A percentile compares a stretch with the other conserved stretches of the same genome.
phyloP scores from a whole-genome alignment of 140 eudicot species.

The Flaveria floridana region DNA sequence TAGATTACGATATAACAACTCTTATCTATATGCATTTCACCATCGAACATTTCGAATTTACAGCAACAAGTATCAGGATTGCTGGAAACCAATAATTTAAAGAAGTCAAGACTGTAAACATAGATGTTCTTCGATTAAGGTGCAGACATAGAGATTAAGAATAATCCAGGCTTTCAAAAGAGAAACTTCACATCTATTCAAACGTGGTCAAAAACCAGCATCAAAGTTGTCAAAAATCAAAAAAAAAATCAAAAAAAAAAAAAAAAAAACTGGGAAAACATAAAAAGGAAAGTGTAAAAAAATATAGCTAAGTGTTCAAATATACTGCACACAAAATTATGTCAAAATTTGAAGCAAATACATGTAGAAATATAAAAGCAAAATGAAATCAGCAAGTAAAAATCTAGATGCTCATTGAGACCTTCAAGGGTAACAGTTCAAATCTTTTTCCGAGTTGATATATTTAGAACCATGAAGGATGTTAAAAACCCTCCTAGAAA shows the following conservation, averaged over 20 bases:
- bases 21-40: too few relatives aligned
- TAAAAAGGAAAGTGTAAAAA: not conserved
- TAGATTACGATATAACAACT: too few relatives aligned
- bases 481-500: not conserved
- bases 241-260: not conserved
- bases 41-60: too few relatives aligned
- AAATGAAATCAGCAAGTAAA: conserved; percentile 9
- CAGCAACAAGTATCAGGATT: too few relatives aligned
- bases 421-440: conserved; percentile 14
- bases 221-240: not conserved
- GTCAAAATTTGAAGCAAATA: conserved; percentile 11
- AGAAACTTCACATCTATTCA: too few relatives aligned
- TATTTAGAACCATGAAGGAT: conserved; percentile 12
- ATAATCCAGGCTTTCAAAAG: too few relatives aligned
- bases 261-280: not conserved
- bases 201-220: not conserved
- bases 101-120: too few relatives aligned
- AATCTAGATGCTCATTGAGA: conserved; percentile 11
- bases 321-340: not conserved
- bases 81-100: too few relatives aligned
- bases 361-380: conserved; percentile 5
- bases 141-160: too few relatives aligned
- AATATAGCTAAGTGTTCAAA: conserved; percentile 1
- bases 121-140: too few relatives aligned
- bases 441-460: conserved; percentile 5